Evolutionary conservation across 2,329 filamentous ascomycete species (phyloP), one percentile per base, ranked within the genome.

Genomic region (Dactylellina parvicollis): DNA sequence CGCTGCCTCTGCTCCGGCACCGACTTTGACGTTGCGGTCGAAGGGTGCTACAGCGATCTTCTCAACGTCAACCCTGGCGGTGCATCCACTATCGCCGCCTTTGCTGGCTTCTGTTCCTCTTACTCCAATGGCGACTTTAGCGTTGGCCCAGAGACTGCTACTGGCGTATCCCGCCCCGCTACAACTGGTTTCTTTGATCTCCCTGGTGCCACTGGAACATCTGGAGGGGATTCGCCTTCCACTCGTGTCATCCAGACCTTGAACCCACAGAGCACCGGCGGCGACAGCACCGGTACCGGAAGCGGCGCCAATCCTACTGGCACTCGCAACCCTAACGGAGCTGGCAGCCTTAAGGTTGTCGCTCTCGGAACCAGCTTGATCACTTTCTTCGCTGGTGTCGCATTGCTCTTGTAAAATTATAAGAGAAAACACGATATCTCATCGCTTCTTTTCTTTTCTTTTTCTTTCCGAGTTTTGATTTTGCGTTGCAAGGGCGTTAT

Each of bases 401-500:
- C 66, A 12, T 40, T 72, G 28, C 3, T 64, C 22, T 54, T 72
- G 57, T 72, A 52, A 72, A 46, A 4, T n/a, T 38, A 20, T 16
- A 18, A 16, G 22, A 36, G 10, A n/a, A n/a, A 38, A 38, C 16
- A 3, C 12, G 16, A 24, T 20, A 34, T 5, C 16, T n/a, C 8
- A 4, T n/a, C n/a, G 3, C 5, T 42, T 22, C 18, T 4, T 34
- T 55, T 20, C 30, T 14, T 38, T 20, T 12, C 9, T 3, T n/a
- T 8, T 20, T 24, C 20, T 8, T 32, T 24, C n/a, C 40, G 20
- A 22, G 5, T 8, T 12, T 3, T 22, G 18, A 14, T 32, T 46
- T 20, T 16, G n/a, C n/a, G n/a, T n/a, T n/a, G n/a, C n/a, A n/a
- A n/a, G n/a, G n/a, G n/a, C n/a, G n/a, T n/a, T n/a, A n/a, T n/a